Evolutionary conservation across 306 rosid species (phyloP).

Genomic region (Prinsepia uniflora): DNA sequence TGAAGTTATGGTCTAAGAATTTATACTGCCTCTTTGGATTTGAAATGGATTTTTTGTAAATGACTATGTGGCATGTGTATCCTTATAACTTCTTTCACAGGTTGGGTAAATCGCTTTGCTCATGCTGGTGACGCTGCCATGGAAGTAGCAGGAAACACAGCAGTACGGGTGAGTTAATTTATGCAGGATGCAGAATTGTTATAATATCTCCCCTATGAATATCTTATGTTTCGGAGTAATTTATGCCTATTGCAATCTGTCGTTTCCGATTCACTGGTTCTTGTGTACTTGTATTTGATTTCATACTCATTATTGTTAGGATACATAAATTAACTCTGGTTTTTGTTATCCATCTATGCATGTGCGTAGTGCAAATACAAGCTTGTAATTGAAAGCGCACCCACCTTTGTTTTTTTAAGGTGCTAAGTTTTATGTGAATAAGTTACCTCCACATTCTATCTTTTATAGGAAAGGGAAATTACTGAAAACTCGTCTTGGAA

Average conservation of each 20-base stretch:
- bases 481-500: neutral
- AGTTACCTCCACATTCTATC: neutral
- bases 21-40: slow-evolving; percentile 5
- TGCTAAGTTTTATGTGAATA: neutral
- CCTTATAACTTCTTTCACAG: slow-evolving; percentile 44
- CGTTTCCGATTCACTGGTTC: neutral
- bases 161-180: slow-evolving; percentile 60
- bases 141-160: slow-evolving; percentile 96
- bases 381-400: neutral
- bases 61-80: slow-evolving; percentile 21
- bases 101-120: slow-evolving; percentile 99
- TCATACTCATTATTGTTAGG: neutral
- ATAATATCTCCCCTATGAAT: neutral
- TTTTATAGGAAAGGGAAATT: neutral
- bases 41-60: slow-evolving; percentile 16
- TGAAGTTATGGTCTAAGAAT: neutral
- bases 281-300: neutral
- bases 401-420: neutral
- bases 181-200: slow-evolving; percentile 1
- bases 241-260: slow-evolving; percentile 3
- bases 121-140: slow-evolving; percentile 98
- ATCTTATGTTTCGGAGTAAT: neutral
- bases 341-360: neutral
- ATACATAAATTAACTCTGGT: slow-evolving; percentile 2
- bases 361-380: neutral